A percentile compares a stretch with the other conserved stretches of the same genome.
Conservation (phyloP, 1,284 basidiomycete genomes). For the Microbotryum lychnidis-dioicae region DNA sequence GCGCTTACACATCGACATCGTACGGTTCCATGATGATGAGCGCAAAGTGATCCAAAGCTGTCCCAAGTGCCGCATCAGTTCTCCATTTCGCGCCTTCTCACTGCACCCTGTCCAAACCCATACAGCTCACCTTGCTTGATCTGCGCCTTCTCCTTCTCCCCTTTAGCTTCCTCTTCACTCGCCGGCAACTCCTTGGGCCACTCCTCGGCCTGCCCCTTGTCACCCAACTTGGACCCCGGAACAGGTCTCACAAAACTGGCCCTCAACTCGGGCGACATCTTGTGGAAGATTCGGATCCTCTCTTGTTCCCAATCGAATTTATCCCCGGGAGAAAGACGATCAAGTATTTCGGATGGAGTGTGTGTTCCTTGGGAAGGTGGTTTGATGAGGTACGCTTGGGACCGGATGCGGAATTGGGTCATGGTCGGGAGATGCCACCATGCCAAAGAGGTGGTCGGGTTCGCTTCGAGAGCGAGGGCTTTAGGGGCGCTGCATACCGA, state of each 20-base stretch:
- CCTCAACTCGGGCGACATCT: constrained; percentile 38
- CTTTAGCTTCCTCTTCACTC: constrained; percentile 32
- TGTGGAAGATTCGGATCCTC: constrained; percentile 38
- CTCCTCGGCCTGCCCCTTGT: constrained; percentile 31
- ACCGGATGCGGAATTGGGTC: constrained; percentile 39
- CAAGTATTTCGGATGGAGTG: constrained; percentile 11
- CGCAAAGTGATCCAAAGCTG: constrained; percentile 31
- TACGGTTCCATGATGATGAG: constrained; percentile 38
- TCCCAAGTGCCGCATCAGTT: too few species aligned
- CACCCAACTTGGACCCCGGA: constrained; percentile 35
- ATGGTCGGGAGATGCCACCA: constrained; percentile 40
- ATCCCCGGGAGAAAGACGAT: constrained; percentile 20
- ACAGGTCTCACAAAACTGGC: constrained; percentile 40
- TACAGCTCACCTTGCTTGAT: constrained; percentile 21
- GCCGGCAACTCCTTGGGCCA: constrained; percentile 34
- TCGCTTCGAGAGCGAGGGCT: constrained; percentile 35
- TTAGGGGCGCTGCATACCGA: constrained; percentile 34
- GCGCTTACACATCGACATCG: constrained; percentile 37
- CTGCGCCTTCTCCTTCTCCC: constrained; percentile 29
- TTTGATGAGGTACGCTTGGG: constrained; percentile 38
- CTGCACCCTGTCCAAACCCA: constrained; percentile 4
- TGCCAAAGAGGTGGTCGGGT: constrained; percentile 36
- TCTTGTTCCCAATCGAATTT: constrained; percentile 41
- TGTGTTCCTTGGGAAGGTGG: constrained; percentile 11
- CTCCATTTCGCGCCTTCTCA: background rate